A percentile compares a stretch with the other conserved stretches of the same genome.
These are phyloP conservation scores for Ochetophila trinervis DNA, from an alignment of 306 rosid species.

Conservation along the genomic window DNA sequence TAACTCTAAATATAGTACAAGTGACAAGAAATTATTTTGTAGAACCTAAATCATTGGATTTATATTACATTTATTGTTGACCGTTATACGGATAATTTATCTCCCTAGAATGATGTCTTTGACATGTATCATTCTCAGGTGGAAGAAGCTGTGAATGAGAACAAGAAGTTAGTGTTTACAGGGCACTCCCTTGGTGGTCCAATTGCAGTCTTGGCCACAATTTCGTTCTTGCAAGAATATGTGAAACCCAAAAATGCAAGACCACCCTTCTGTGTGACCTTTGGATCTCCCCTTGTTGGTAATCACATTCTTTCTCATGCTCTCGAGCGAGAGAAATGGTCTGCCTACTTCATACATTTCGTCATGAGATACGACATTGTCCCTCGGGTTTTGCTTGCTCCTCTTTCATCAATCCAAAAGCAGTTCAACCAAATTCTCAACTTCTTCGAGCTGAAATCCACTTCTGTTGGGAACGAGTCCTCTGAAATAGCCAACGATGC, in stretches of 20 bases:
- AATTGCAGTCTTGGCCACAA: constrained; percentile 55
- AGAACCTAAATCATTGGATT: no score
- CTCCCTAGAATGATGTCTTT: background rate
- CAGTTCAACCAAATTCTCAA: constrained; percentile 28
- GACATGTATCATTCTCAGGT: constrained; percentile 38
- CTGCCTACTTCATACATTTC: constrained; percentile 54
- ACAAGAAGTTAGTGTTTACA: constrained; percentile 51
- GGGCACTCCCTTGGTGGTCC: constrained; percentile 77
- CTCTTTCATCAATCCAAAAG: constrained; percentile 36
- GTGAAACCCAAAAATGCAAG: background rate
- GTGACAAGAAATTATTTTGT: no score
- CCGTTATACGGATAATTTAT: background rate
- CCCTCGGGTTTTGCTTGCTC: constrained; percentile 69
- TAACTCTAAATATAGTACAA: no score
- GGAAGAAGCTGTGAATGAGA: constrained; percentile 13
- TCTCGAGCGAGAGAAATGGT: constrained; percentile 72
- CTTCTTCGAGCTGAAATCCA: constrained; percentile 22
- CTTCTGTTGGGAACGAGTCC: background rate
- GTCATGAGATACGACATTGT: constrained; percentile 57
- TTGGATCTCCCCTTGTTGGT: constrained; percentile 78
- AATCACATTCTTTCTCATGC: constrained; percentile 72
- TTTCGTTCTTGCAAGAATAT: constrained; percentile 47
- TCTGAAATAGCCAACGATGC: background rate
- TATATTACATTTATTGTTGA: background rate
- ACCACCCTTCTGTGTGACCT: constrained; percentile 51